Evolutionary conservation across 2,329 filamentous ascomycete species (phyloP), one percentile per base, ranked within the genome.

Genomic region (Microsporum ferrugineum): DNA sequence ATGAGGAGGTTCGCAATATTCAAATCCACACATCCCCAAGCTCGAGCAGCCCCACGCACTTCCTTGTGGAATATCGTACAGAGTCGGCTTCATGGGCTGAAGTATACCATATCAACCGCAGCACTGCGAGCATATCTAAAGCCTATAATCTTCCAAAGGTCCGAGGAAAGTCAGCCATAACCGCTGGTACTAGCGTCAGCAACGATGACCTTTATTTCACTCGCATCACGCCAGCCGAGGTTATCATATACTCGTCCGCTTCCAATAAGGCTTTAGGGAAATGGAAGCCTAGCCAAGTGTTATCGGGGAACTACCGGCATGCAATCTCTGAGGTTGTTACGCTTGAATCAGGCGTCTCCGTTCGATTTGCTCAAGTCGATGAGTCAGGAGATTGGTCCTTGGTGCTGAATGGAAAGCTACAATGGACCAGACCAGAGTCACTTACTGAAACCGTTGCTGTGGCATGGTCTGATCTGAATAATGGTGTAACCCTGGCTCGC

Each of bases 141-240:
- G 87, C 87, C 0, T 96, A 96, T 71, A 84, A 87, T 33, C 79
- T 97, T 10, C 88, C 91, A 0, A 79, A 78, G 45, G 91, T 90
- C 29, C 27, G 33, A 17, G 57, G 39, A 27, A 34, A 36, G 4
- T n/a, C 31, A 10, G 17, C 27, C 29, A 36, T 59, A n/a, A 84
- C 87, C 0, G 89, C 96, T 70, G 88, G 91, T 0, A 87, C 84
- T 0, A 94, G 87, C 74, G 88, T 85, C 1, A 82, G 84, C 45
- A 88, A 86, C 62, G 85, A 88, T 23, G 91, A 94, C 68, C 87
- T 96, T 5, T 96, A 90, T 76, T 96, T 97, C 71, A 91, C 88
- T 1, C 85, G 91, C 62, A 80, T 94, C 63, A 91, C 89, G 0
- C 78, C 85, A 38, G 84, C 87, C 6, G 89, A 95, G 69, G 79